Base-by-base conservation (phyloP, 176 grass and related monocot genomes). In the Musa troglodytarum region DNA sequence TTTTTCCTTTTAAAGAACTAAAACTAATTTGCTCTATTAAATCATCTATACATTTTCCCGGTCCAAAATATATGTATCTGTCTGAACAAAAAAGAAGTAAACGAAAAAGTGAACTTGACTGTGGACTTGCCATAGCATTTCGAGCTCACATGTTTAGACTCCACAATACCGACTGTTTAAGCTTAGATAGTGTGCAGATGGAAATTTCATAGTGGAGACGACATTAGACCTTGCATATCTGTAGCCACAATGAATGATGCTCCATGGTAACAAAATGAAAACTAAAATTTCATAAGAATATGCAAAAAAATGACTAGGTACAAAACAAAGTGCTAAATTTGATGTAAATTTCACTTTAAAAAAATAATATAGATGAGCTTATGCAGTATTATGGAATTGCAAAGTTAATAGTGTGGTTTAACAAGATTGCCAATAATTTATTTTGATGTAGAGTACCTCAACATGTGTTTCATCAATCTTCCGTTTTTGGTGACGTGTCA, bases 381-480 rank as follows among this genome's bases (percentile, higher is more conserved):
- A 71, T 22, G 12, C 7, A 57, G 9, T 74, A 74, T 16, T 28
- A 55, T 56, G 15, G 24, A 74, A 74, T 28, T 8, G 21, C 12
- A n/a, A 15, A 17, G 2, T 29, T 15, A 8, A 21, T 17, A 34
- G 12, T 8, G 28, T 29, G 14, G 52, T 25, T 55, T 73, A 54
- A 51, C 2, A 11, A 22, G 53, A 83, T 78, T 1, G 22, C 49
- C 28, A 68, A 28, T 7, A 70, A 26, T 2, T 8, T 24, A 8
- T 2, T 43, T 16, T n/a, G 21, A 20, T 19, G 68, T 81, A 82
- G 50, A 74, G 34, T 95, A 99, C 96, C 94, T 98, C 94, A 72
- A 99, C 96, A 59, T 99, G 96, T 70, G 88, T 99, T 80, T 99
- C 96, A 58, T 92, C 96, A 68, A 99, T 99, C 86, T 99, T 99